These are phyloP conservation scores for Centella asiatica DNA, from an alignment of 129 eudicot species.

Conservation along the genomic window DNA sequence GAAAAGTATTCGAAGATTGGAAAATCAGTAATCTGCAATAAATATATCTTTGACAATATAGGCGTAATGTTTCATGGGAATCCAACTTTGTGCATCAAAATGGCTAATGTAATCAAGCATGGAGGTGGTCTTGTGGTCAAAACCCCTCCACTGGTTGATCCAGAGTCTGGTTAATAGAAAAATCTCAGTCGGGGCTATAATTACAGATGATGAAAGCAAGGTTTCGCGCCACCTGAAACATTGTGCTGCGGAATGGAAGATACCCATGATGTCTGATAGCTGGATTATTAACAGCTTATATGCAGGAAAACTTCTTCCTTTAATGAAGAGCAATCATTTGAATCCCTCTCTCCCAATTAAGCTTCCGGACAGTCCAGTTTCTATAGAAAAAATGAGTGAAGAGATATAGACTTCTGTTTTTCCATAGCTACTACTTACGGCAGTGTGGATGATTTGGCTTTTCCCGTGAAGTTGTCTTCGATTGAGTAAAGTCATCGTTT, in stretches of 20 bases:
- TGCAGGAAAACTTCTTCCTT: conserved; percentile 49
- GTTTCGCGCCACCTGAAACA: conserved; percentile 73
- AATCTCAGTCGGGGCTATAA: conserved; percentile 37
- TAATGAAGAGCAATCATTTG: conserved; percentile 13
- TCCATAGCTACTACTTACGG: not conserved
- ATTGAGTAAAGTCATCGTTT: no score
- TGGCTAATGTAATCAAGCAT: conserved; percentile 55
- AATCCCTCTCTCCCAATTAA: not conserved
- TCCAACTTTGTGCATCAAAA: conserved; percentile 36
- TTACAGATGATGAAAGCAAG: conserved; percentile 46
- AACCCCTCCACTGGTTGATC: conserved; percentile 54
- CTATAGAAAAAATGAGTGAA: not conserved
- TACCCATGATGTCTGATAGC: conserved; percentile 40
- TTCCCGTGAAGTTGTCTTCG: no score
- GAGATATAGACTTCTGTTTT: not conserved
- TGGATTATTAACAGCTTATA: conserved; percentile 69
- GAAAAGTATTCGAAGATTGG: conserved; percentile 19
- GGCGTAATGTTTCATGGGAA: conserved; percentile 79
- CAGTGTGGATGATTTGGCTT: not conserved
- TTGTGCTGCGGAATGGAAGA: conserved; percentile 63
- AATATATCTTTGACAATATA: conserved; percentile 33
- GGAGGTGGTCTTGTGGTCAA: conserved; percentile 76
- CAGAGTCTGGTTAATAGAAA: conserved; percentile 38
- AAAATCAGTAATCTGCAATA: conserved; percentile 15
- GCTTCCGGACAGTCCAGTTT: conserved; percentile 6